phyloP scores from a whole-genome alignment of 2,329 filamentous ascomycete species.

The Boeremia exigua region DNA sequence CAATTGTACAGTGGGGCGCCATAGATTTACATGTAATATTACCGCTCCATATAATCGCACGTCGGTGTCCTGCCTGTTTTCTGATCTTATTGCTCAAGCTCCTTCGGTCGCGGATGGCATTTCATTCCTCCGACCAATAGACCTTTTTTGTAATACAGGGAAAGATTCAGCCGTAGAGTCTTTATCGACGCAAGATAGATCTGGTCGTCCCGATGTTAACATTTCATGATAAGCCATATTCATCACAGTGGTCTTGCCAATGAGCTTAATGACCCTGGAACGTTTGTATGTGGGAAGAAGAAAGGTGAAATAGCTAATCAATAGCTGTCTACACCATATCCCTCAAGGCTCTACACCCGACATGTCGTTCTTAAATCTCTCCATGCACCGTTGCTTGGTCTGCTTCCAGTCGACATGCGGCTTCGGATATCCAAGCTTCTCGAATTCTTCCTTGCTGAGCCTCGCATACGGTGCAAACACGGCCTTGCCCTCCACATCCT shows the following conservation, averaged over 20 bases:
- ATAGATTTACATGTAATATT: not conserved
- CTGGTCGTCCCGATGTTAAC: not conserved
- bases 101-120: not conserved
- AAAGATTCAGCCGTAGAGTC: too few species aligned
- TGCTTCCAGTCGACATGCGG: conserved; percentile 55
- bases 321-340: too few species aligned
- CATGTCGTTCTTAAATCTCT: conserved; percentile 54
- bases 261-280: not conserved
- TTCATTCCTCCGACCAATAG: too few species aligned
- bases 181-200: not conserved
- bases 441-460: conserved; percentile 55
- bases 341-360: conserved; percentile 37
- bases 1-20: conserved; percentile 50
- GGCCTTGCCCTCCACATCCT: conserved; percentile 53
- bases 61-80: not conserved
- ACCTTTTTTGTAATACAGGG: too few species aligned
- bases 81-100: not conserved
- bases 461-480: conserved; percentile 56
- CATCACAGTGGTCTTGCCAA: not conserved
- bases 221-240: not conserved
- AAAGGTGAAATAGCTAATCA: too few species aligned
- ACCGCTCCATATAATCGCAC: not conserved
- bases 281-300: too few species aligned
- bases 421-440: conserved; percentile 55
- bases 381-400: conserved; percentile 51